phyloP scores from a whole-genome alignment of 116 monocot genomes.

The Phalaenopsis hybrid region DNA sequence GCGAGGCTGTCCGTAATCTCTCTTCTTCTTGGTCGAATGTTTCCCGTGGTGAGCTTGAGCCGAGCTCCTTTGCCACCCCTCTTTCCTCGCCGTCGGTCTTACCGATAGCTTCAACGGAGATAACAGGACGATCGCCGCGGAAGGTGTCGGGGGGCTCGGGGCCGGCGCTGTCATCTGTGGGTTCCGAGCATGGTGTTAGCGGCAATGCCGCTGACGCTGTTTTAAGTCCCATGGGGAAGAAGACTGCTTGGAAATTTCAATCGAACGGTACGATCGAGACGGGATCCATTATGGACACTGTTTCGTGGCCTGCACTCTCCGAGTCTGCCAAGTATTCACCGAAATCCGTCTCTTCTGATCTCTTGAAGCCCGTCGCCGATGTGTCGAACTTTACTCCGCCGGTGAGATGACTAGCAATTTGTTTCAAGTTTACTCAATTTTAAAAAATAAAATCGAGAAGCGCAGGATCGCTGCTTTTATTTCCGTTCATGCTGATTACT shows the following conservation, averaged over 20 bases:
- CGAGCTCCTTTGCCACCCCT: neutral
- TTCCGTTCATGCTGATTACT: neutral
- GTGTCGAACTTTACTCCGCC: neutral
- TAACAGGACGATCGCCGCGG: neutral
- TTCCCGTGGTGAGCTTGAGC: neutral
- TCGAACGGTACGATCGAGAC: conserved; percentile 23
- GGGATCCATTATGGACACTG: conserved; percentile 37
- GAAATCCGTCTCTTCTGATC: conserved; percentile 32
- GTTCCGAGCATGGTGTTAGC: neutral
- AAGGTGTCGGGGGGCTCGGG: neutral
- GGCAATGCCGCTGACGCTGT: neutral
- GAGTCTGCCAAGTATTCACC: conserved; percentile 37
- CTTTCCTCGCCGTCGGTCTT: conserved; percentile 4
- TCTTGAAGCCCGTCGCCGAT: conserved; percentile 28
- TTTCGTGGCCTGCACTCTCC: conserved; percentile 47
- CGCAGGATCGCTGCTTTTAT: neutral
- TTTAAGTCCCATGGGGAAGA: conserved; percentile 12
- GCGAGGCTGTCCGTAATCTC: neutral
- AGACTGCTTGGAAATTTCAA: conserved; percentile 48
- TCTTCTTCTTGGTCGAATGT: neutral
- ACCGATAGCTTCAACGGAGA: neutral
- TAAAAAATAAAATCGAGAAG: neutral
- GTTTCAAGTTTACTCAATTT: neutral
- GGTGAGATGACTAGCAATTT: neutral
- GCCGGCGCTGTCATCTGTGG: neutral